Percentiles rank a stretch among this genome's conserved stretches.
Conservation (phyloP, 179 eudicot genomes). For the Beta corolliflora region DNA sequence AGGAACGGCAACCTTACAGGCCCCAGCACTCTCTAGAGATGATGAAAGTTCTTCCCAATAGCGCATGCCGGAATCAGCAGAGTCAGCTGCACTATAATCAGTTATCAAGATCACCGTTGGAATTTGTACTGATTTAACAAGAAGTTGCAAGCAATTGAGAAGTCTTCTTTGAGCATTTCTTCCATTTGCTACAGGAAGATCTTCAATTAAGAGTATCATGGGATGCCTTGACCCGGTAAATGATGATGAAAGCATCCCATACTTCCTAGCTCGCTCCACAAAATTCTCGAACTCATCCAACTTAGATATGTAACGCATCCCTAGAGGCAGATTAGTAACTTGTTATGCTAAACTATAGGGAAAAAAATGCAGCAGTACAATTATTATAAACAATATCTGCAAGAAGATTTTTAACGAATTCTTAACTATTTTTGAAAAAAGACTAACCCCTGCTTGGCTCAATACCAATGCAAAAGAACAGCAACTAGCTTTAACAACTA, state of each 20-base stretch:
- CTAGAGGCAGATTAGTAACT: slow-evolving; percentile 34
- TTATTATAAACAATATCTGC: neutral
- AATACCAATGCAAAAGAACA: neutral
- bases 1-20: slow-evolving; percentile 70
- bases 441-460: neutral
- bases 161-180: slow-evolving; percentile 67
- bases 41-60: slow-evolving; percentile 75
- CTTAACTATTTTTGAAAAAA: neutral
- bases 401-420: neutral
- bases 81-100: slow-evolving; percentile 63
- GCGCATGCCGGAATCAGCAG: slow-evolving; percentile 52
- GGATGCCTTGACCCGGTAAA: slow-evolving; percentile 36
- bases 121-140: slow-evolving; percentile 68
- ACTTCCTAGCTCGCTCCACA: slow-evolving; percentile 79
- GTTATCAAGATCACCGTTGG: slow-evolving; percentile 85
- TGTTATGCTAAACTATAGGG: neutral
- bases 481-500: neutral
- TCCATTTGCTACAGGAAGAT: slow-evolving; percentile 81
- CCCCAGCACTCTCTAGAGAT: slow-evolving; percentile 73
- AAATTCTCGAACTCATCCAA: slow-evolving; percentile 95
- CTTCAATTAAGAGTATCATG: slow-evolving; percentile 77
- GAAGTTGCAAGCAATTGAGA: slow-evolving; percentile 68
- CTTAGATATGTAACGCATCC: slow-evolving; percentile 79
- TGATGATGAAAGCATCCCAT: slow-evolving; percentile 62
- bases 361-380: neutral